Evolutionary conservation across 2,329 filamentous ascomycete genomes (phyloP).

Genomic region (Xylaria sp.): DNA sequence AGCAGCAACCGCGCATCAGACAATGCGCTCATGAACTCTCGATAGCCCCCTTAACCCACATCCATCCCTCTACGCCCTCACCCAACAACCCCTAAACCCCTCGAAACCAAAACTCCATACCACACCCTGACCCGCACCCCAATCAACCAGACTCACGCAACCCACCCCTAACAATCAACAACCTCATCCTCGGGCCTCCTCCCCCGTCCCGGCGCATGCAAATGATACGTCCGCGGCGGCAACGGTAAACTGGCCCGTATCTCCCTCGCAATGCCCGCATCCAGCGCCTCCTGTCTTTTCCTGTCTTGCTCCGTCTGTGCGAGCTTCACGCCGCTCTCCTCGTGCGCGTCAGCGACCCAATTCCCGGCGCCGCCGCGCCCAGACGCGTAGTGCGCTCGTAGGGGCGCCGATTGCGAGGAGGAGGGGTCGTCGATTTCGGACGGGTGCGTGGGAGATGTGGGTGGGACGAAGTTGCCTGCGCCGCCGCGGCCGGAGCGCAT

Average conservation of each 20-base stretch:
- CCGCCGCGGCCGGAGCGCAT: conserved; percentile 49
- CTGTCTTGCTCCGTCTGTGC: conserved; percentile 26
- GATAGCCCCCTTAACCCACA: too few relatives aligned
- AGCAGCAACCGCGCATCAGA: too few relatives aligned
- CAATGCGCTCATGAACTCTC: too few relatives aligned
- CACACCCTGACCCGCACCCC: too few relatives aligned
- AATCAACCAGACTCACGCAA: background rate
- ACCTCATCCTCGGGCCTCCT: conserved; percentile 17
- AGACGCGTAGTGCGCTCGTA: conserved; percentile 20
- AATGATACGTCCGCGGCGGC: conserved; percentile 27
- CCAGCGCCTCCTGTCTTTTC: conserved; percentile 27
- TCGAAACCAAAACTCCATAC: background rate
- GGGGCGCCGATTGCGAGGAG: background rate
- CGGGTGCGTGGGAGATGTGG: conserved; percentile 11
- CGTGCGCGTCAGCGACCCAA: conserved; percentile 30
- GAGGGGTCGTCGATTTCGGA: background rate
- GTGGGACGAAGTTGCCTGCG: conserved; percentile 51
- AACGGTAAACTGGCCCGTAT: conserved; percentile 27
- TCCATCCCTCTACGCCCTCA: too few relatives aligned
- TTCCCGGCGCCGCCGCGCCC: conserved; percentile 58
- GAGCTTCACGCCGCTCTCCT: conserved; percentile 10
- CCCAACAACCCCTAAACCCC: too few relatives aligned
- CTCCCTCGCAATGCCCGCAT: conserved; percentile 27
- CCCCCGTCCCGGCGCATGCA: conserved; percentile 25
- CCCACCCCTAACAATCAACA: background rate